Conservation (phyloP, 129 eudicot genomes). For the Arctium minus region DNA sequence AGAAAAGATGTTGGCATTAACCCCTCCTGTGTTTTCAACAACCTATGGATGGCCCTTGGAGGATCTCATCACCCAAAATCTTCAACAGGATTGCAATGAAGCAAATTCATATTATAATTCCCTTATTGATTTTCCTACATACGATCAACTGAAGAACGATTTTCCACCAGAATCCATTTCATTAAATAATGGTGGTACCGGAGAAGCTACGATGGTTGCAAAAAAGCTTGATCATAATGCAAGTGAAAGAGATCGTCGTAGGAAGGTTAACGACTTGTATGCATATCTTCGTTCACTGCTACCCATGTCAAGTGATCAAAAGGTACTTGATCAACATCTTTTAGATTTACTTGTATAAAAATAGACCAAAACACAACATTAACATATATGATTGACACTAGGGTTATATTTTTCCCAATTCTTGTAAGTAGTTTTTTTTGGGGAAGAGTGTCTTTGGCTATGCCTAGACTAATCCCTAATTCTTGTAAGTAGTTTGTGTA, state of each 20-base stretch:
- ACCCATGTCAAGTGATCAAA: slow-evolving; percentile 17
- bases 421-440: too few relatives aligned
- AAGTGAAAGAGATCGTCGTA: slow-evolving; percentile 38
- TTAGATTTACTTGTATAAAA: neutral
- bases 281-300: slow-evolving; percentile 26
- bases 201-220: neutral
- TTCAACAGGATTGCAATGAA: slow-evolving; percentile 11
- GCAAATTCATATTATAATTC: slow-evolving; percentile 14
- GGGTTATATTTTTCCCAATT: too few relatives aligned
- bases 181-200: neutral
- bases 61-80: slow-evolving; percentile 16
- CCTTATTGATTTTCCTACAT: neutral
- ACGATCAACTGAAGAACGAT: neutral
- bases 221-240: slow-evolving; percentile 37
- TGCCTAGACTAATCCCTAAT: too few relatives aligned
- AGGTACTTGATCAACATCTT: slow-evolving; percentile 5
- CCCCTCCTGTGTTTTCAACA: slow-evolving; percentile 19
- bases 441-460: too few relatives aligned
- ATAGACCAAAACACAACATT: too few relatives aligned
- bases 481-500: neutral
- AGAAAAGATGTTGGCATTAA: slow-evolving; percentile 2
- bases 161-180: neutral
- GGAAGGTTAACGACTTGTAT: slow-evolving; percentile 30
- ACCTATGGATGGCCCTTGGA: slow-evolving; percentile 28
- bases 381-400: too few relatives aligned